Evolutionary conservation across 2,329 filamentous ascomycete species (phyloP), one percentile per base, ranked within the genome.

Genomic region (Diatrype stigma): DNA sequence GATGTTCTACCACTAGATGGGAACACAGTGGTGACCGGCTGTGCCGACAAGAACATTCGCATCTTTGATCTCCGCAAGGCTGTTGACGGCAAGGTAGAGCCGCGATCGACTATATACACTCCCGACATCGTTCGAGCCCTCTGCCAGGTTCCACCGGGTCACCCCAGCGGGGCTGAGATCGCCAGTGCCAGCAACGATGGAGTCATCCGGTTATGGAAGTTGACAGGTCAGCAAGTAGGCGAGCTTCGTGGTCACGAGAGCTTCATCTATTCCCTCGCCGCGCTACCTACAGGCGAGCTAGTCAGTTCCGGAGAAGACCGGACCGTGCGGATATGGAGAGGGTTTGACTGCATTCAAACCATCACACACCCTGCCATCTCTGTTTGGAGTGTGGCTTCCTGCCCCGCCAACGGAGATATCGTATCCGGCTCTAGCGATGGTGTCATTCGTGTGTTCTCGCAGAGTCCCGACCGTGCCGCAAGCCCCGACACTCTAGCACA

Each of bases 351-450:
- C 66, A 73, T 96, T 44, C 94, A 99, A 70, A 96, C 93, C 37
- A 97, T 99, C 57, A 96, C 93, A 1, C 91, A 96, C 63, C 94
- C 94, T 11, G 94, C 94, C 10, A 95, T 97, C 50, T 97, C 93
- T 0, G 92, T 99, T 5, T 99, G 94, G 94, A 79, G 84, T 14
- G 90, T 99, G 17, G 89, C 91, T n/a, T 88, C 82, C 11, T 94
- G 89, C 63, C 65, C 78, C 1, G 84, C 90, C 55, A 95, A 82
- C 45, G 93, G 94, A 21, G 95, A 99, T 62, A 93, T 99, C 54
- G 90, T 90, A n/a, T 89, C 89, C 2, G 94, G 93, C 30, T 86
- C 93, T 26, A 99, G 93, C 67, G 94, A 99, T 65, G 85, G 89
- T 50, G 74, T 93, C 42, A 85, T 91, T 8, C 85, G 94, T 42